Base-by-base conservation (phyloP, 2,329 filamentous ascomycete genomes). In the Monascus ruber region DNA sequence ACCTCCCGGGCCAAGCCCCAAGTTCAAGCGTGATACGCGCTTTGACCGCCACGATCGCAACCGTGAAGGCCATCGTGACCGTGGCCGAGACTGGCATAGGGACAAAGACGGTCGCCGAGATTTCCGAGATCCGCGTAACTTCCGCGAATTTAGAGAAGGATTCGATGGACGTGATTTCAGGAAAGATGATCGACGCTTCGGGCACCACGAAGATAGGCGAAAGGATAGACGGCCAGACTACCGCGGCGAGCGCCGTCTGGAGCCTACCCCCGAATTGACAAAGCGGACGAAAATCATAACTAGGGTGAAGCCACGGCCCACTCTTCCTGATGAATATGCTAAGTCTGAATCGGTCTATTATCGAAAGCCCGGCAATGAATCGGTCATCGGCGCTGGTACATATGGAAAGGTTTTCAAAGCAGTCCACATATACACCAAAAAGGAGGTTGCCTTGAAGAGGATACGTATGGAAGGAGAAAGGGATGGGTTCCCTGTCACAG, bases 381-480 rank as follows among this genome's bases (percentile, higher is more conserved):
- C 89, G 0, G 89, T 96, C 0, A 83, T 96, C 17, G 89, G 89
- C 10, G 94, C 89, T 33, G 89, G 89, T 7, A 96, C 89, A 0
- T 96, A 95, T 53, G 91, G 81, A 47, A 88, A 96, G 66, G 91
- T 96, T n/a, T 86, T 94, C 63, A 91, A 91, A 54, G 91, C 87
- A 42, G 77, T 79, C 42, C 86, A 85, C 41, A 79, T 78, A 49
- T 84, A 78, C 55, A 87, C 79, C 0, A 83, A 86, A 42, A 74
- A 76, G 8, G 68, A 89, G 42, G 85, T 94, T 40, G 91, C 91
- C 3, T 66, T 98, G 56, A 98, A 98, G 70, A 96, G 96, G 73
- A 98, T 98, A 50, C 78, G 96, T 47, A 95, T 96, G 85, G 91
- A 98, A 62, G 94, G 95, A 55, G 91, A 98, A 67, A 96, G 96